phyloP scores from a whole-genome alignment of 768 basidiomycete genomes.

The Asterophora lycoperdoides region DNA sequence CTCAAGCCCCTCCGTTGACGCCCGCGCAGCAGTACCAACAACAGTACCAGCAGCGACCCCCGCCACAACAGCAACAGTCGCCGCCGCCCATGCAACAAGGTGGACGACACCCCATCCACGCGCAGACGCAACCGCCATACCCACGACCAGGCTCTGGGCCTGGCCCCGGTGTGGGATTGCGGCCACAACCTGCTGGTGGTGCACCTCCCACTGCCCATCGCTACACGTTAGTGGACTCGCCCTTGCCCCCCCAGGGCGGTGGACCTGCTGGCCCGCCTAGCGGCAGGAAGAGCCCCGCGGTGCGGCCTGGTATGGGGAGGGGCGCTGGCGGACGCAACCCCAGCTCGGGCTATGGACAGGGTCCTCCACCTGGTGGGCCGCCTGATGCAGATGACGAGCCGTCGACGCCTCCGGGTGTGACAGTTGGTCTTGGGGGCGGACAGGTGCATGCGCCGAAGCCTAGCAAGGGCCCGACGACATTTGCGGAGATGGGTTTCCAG shows the following conservation, averaged over 20 bases:
- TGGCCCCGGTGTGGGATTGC: constrained; percentile 9
- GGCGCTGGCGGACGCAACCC: constrained; percentile 5
- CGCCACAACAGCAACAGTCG: constrained; percentile 11
- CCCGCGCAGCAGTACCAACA: constrained; percentile 17
- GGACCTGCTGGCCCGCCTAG: constrained; percentile 16
- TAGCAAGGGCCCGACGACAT: constrained; percentile 60
- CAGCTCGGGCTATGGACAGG: constrained; percentile 2
- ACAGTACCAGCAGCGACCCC: constrained; percentile 14
- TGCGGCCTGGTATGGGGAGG: constrained; percentile 10
- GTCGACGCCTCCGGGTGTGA: constrained; percentile 9
- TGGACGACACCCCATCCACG: constrained; percentile 9
- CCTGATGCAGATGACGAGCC: constrained; percentile 5
- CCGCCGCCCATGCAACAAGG: constrained; percentile 1
- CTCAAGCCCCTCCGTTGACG: constrained; percentile 13
- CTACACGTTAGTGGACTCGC: constrained; percentile 45
- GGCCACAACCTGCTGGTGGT: constrained; percentile 15
- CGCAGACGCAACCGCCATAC: constrained; percentile 1
- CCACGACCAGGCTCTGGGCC: constrained; percentile 4
- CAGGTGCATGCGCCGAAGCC: constrained; percentile 21
- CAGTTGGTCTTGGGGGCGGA: constrained; percentile 18
- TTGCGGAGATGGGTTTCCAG: constrained; percentile 92
- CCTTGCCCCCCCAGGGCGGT: constrained; percentile 15
- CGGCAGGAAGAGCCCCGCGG: constrained; percentile 12
- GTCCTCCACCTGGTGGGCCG: constrained; percentile 8
- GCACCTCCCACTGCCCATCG: constrained; percentile 38